Evolutionary conservation across 768 basidiomycete genomes (phyloP).

Genomic region (Amanita polypyramis): DNA sequence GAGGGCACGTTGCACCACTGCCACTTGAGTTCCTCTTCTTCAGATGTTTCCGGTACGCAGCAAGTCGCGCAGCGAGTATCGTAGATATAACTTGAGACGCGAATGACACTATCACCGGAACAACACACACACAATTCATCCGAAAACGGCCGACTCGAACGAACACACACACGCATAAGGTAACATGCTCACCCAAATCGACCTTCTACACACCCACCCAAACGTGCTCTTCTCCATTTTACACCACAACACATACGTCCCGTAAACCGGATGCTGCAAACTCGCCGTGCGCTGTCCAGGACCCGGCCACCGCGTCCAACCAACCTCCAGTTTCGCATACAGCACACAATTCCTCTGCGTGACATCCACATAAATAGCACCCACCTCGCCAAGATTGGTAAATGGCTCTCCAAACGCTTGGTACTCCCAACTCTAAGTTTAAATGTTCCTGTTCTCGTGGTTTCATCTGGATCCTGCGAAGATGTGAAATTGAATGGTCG

Average conservation of each 20-base stretch:
- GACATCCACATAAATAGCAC: conserved; percentile 3
- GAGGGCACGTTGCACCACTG: too few relatives aligned
- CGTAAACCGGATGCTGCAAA: neutral
- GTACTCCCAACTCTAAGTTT: neutral
- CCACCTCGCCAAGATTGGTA: neutral
- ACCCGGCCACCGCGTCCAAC: conserved; percentile 2
- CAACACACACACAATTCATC: neutral
- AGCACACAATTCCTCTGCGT: neutral
- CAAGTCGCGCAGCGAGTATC: neutral
- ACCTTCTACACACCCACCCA: neutral
- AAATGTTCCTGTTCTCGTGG: neutral
- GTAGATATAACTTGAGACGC: neutral
- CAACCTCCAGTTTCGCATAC: neutral
- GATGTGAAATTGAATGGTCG: neutral
- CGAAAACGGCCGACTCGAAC: too few relatives aligned
- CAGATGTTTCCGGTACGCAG: neutral
- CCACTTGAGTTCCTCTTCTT: neutral
- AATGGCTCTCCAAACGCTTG: neutral
- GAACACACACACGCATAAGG: too few relatives aligned
- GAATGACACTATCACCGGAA: neutral
- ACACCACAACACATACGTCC: neutral
- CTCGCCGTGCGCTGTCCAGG: neutral
- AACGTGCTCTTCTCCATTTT: neutral
- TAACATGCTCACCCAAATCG: neutral
- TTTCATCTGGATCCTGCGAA: neutral